Evolutionary conservation across 2,329 filamentous ascomycete genomes (phyloP).

Genomic region (Penicillium psychrosexuale): DNA sequence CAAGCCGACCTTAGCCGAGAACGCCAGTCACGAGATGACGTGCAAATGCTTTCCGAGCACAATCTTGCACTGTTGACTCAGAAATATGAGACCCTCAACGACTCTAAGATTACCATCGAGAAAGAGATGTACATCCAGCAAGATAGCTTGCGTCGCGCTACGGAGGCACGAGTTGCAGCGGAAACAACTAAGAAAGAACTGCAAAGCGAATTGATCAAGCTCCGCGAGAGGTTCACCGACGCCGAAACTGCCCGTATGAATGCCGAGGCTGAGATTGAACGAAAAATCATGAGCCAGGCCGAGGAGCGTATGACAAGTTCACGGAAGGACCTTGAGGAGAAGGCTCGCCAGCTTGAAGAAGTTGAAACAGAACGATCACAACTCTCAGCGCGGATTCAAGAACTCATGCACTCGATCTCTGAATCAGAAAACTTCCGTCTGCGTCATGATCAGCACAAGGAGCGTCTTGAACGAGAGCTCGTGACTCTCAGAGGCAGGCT

Average conservation of each 20-base stretch:
- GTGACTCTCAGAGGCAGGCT: constrained; percentile 87
- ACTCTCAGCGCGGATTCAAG: constrained; percentile 75
- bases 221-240: constrained; percentile 78
- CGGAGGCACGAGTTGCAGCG: constrained; percentile 72
- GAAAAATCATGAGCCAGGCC: constrained; percentile 71
- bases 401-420: constrained; percentile 79
- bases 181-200: constrained; percentile 89
- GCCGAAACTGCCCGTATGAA: constrained; percentile 82
- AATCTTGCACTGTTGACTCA: constrained; percentile 78
- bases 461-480: constrained; percentile 85
- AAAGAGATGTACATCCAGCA: constrained; percentile 97
- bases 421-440: constrained; percentile 86
- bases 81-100: constrained; percentile 81
- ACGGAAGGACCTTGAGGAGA: constrained; percentile 74
- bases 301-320: constrained; percentile 76
- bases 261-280: constrained; percentile 76
- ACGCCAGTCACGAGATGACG: constrained; percentile 89
- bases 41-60: constrained; percentile 84
- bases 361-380: constrained; percentile 75
- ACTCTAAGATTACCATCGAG: constrained; percentile 94
- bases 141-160: constrained; percentile 80
- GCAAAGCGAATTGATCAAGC: constrained; percentile 75
- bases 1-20: constrained; percentile 89
- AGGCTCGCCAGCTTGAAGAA: constrained; percentile 71
- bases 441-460: constrained; percentile 90